Conservation (phyloP, 805 yeast species). For the Lachancea thermotolerans region DNA sequence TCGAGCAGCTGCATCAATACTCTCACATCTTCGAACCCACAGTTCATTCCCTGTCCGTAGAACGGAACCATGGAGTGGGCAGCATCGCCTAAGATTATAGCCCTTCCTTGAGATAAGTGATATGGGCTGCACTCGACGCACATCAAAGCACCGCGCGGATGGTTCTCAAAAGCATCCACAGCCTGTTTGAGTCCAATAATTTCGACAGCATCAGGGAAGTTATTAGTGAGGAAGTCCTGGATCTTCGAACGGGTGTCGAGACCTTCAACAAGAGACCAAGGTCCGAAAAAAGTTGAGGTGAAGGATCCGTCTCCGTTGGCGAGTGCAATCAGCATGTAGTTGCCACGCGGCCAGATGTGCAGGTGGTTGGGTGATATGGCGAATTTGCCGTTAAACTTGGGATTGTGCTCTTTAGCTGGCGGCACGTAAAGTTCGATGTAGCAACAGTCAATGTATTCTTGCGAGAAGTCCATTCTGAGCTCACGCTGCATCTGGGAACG, state of each 20-base stretch:
- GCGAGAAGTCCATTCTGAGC: conserved; percentile 61
- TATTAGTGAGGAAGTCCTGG: conserved; percentile 44
- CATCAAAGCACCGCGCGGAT: conserved; percentile 75
- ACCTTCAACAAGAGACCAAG: conserved; percentile 59
- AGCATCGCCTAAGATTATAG: conserved; percentile 80
- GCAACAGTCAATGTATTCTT: conserved; percentile 76
- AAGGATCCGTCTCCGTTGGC: conserved; percentile 82
- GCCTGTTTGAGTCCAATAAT: conserved; percentile 58
- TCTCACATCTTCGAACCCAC: conserved; percentile 88
- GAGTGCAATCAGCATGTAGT: conserved; percentile 83
- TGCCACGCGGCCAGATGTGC: conserved; percentile 88
- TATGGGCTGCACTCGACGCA: conserved; percentile 67
- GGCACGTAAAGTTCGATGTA: conserved; percentile 79
- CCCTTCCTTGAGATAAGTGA: conserved; percentile 49
- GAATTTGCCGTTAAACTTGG: conserved; percentile 34
- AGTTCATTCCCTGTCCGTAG: conserved; percentile 95
- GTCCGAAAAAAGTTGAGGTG: conserved; percentile 83
- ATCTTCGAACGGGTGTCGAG: conserved; percentile 40
- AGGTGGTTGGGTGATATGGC: conserved; percentile 64
- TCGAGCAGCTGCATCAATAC: conserved; percentile 50
- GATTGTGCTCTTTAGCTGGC: conserved; percentile 34
- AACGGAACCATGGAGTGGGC: conserved; percentile 98
- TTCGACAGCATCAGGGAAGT: conserved; percentile 70
- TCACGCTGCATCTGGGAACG: conserved; percentile 61
- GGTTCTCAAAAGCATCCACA: conserved; percentile 41